Conservation (phyloP, 306 rosid species). For the Dryas drummondii region DNA sequence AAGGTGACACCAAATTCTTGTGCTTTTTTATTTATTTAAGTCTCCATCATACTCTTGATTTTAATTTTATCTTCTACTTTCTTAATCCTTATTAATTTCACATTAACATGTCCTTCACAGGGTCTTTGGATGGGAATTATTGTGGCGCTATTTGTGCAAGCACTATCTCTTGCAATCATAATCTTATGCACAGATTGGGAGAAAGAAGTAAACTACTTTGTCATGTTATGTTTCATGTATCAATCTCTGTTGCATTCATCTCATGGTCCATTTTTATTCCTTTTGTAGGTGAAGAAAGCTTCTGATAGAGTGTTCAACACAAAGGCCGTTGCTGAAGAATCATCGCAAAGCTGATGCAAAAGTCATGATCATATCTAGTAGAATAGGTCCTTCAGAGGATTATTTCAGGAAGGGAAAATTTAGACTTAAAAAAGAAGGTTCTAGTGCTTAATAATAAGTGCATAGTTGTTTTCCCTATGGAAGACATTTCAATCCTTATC, state of each 20-base stretch:
- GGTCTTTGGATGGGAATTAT: conserved; percentile 38
- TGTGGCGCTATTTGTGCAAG: conserved; percentile 25
- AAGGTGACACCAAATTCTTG: conserved; percentile 18
- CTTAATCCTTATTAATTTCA: neutral
- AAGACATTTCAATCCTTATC: too few species aligned
- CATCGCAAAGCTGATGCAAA: neutral
- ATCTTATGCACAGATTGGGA: conserved; percentile 29
- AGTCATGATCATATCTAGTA: neutral
- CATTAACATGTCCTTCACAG: conserved; percentile 14
- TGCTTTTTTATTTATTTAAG: neutral
- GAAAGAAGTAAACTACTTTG: conserved; percentile 24
- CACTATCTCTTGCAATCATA: conserved; percentile 19
- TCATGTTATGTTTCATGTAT: neutral
- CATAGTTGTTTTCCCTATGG: too few species aligned
- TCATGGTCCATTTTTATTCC: neutral
- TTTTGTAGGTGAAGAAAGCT: conserved; percentile 37
- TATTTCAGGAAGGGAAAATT: neutral
- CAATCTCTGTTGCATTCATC: neutral
- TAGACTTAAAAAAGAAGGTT: too few species aligned
- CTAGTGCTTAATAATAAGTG: too few species aligned
- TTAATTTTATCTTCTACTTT: neutral
- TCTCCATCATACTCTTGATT: neutral
- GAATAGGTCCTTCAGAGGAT: neutral
- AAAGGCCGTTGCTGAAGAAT: neutral
- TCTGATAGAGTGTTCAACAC: conserved; percentile 24